Conservation (phyloP, 1,284 basidiomycete species). For the Singerocomus rubriflavus region DNA sequence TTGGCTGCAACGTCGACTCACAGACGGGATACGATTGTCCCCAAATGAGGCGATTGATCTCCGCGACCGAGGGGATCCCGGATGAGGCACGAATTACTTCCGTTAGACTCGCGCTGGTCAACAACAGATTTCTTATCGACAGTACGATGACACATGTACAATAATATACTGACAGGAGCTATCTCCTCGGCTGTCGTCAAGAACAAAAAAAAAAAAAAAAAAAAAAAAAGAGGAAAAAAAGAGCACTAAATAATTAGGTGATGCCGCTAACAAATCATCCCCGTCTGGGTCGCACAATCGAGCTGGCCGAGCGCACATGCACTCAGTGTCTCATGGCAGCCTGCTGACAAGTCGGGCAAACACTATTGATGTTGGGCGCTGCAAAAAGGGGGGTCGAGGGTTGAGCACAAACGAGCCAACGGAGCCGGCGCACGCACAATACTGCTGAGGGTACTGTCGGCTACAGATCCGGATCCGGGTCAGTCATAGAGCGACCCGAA, state of each 20-base stretch:
- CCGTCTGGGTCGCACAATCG: slow-evolving; percentile 10
- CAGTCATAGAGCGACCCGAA: slow-evolving; percentile 15
- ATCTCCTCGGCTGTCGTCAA: slow-evolving; percentile 30
- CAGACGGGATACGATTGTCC: too few species aligned
- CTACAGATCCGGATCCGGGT: slow-evolving; percentile 25
- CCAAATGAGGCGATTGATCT: slow-evolving; percentile 23
- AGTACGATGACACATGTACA: slow-evolving; percentile 14
- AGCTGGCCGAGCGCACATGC: not conserved
- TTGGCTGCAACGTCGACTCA: too few species aligned
- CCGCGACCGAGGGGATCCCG: slow-evolving; percentile 24
- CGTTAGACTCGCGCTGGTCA: slow-evolving; percentile 24
- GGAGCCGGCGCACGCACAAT: slow-evolving; percentile 33
- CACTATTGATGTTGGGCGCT: slow-evolving; percentile 41
- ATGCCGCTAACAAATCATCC: slow-evolving; percentile 13
- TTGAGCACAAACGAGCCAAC: not conserved
- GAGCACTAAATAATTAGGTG: slow-evolving; percentile 15
- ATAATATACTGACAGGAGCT: slow-evolving; percentile 17
- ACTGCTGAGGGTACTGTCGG: slow-evolving; percentile 43
- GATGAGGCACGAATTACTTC: slow-evolving; percentile 25
- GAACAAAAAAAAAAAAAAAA: slow-evolving; percentile 3
- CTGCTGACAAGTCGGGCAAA: slow-evolving; percentile 39
- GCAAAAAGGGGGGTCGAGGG: not conserved
- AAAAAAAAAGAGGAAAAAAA: too few species aligned
- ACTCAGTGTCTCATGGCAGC: slow-evolving; percentile 30
- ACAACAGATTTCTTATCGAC: slow-evolving; percentile 13